Conservation (phyloP, 495 filamentous ascomycete genomes). For the Aspergillus nanangensis region DNA sequence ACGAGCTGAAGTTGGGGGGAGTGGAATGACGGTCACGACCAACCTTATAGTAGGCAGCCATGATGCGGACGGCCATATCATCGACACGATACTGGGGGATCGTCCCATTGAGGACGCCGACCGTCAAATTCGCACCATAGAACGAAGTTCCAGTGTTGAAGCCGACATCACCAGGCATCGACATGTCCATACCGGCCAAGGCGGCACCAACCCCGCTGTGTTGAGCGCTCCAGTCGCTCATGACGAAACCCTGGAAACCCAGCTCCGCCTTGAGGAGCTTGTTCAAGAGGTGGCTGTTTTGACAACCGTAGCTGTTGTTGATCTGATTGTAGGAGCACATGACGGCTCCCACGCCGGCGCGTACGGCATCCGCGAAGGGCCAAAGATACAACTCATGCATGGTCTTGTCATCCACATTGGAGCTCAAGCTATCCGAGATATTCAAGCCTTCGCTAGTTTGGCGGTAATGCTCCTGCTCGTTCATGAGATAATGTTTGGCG, state of each 20-base stretch:
- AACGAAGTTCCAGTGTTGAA: conserved; percentile 71
- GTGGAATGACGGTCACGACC: conserved; percentile 59
- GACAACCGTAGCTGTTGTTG: conserved; percentile 67
- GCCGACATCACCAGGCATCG: conserved; percentile 83
- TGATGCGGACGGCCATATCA: conserved; percentile 90
- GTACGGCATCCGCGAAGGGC: conserved; percentile 73
- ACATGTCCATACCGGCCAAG: conserved; percentile 88
- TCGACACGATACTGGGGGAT: conserved; percentile 87
- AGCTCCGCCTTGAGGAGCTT: conserved; percentile 85
- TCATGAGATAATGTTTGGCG: conserved; percentile 76
- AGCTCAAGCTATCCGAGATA: conserved; percentile 61
- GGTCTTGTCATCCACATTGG: conserved; percentile 88
- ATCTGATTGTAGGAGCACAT: conserved; percentile 95
- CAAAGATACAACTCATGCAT: conserved; percentile 96
- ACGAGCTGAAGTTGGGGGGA: conserved; percentile 83
- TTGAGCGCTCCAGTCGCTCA: conserved; percentile 88
- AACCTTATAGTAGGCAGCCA: conserved; percentile 90
- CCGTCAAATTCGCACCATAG: conserved; percentile 84
- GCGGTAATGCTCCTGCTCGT: conserved; percentile 81
- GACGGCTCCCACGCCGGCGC: conserved; percentile 73
- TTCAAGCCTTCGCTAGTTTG: conserved; percentile 64
- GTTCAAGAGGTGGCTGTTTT: conserved; percentile 72
- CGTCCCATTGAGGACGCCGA: conserved; percentile 85
- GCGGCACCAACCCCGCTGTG: conserved; percentile 75
- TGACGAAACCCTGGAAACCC: conserved; percentile 90